Base-by-base conservation (phyloP, 2,329 filamentous ascomycete genomes). In the Pyricularia sp. region DNA sequence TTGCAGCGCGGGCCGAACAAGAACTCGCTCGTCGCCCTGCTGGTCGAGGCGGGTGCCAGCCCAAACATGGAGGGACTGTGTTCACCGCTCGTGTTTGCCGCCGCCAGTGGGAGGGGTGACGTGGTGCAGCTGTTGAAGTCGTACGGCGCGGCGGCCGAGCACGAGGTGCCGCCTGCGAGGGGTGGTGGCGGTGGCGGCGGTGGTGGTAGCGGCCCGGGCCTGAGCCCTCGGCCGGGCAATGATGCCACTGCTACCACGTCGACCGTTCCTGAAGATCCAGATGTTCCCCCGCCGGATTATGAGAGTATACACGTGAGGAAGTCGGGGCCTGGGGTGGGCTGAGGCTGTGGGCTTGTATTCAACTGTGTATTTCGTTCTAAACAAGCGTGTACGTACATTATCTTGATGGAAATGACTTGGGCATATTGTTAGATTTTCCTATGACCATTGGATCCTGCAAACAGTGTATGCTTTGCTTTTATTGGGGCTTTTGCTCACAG, bases 61-160 rank as follows among this genome's bases (percentile, higher is more conserved):
- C 55, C 67, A 1, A 68, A 67, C 50, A 9, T 42, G 20, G 61
- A 58, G 59, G 31, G 61, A 12, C 25, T 69, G n/a, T 64, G 61
- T 20, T 68, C 69, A 33, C 69, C 69, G 10, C 33, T 69, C 17
- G 69, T 30, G 12, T 70, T 70, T 50, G 69, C 68, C 4, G 26
- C 31, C 9, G 69, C 66, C 1, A 74, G 70, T 33, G 73, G 75
- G 11, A 72, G 79, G 31, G 12, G 72, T 0, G 73, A 75, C 12
- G 50, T 79, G 70, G 71, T 79, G 28, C 70, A 69, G 69, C 12
- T 78, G 63, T 71, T 80, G 2, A 72, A 36, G 55, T 4, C 4
- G 9, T 61, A 68, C 30, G 50, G 66, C 1, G 66, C 66, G 33
- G 11, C 31, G n/a, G 23, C 30, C 10, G 33, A 66, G 33, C 11